phyloP scores from a whole-genome alignment of 192 early-diverging fungal species.

The Mortierella alpina region DNA sequence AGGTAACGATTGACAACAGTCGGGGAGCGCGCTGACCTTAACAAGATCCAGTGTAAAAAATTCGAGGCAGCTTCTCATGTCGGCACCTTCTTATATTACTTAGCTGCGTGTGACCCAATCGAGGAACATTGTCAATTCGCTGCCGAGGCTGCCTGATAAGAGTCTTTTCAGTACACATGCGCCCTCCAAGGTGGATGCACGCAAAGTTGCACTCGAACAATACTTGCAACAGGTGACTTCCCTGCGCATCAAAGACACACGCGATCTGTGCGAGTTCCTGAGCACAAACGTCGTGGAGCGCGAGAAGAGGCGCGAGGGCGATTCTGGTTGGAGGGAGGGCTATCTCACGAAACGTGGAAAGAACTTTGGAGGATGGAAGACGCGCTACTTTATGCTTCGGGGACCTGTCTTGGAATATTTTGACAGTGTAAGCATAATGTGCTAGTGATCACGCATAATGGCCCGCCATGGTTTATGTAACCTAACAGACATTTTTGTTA shows the following conservation, averaged over 20 bases:
- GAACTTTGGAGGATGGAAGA: constrained; percentile 98
- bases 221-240: constrained; percentile 82
- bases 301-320: constrained; percentile 21
- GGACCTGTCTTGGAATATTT: constrained; percentile 81
- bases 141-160: constrained; percentile 88
- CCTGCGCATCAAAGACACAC: constrained; percentile 69
- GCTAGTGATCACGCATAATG: neutral
- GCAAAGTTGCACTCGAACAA: constrained; percentile 87
- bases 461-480: neutral
- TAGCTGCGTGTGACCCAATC: constrained; percentile 53
- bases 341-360: constrained; percentile 94
- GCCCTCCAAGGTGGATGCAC: constrained; percentile 88
- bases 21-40: neutral
- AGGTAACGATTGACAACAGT: constrained; percentile 60
- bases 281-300: constrained; percentile 75
- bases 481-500: neutral
- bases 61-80: no score
- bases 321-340: constrained; percentile 80
- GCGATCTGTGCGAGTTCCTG: constrained; percentile 80
- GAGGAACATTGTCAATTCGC: constrained; percentile 59
- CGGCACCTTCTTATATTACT: neutral
- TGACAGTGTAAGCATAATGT: constrained; percentile 69
- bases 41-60: neutral
- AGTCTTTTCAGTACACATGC: constrained; percentile 83
- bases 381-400: constrained; percentile 85